Percentiles rank a stretch among this genome's conserved stretches.
Conservation (phyloP, 177 flowering plant genomes). For the Vitis hybrid region DNA sequence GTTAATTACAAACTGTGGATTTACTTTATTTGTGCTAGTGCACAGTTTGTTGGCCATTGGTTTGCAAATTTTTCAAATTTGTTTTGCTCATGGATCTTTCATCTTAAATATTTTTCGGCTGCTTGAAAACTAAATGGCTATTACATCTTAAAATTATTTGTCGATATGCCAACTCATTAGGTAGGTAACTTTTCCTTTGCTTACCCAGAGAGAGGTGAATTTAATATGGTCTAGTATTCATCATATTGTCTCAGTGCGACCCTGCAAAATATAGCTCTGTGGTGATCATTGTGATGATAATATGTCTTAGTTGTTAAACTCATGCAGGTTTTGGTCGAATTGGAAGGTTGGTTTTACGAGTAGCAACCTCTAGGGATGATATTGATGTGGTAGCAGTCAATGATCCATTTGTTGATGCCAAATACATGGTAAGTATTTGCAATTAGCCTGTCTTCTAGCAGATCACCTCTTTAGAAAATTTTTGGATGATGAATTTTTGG, state of each 20-base stretch:
- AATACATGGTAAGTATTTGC: conserved; percentile 75
- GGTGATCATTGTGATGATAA: not conserved
- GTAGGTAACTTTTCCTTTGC: too few relatives aligned
- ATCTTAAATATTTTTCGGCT: too few relatives aligned
- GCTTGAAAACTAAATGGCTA: too few relatives aligned
- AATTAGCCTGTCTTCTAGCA: not conserved
- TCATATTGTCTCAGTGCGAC: not conserved
- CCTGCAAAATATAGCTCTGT: not conserved
- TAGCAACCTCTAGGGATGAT: conserved; percentile 82
- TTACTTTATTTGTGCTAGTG: too few relatives aligned
- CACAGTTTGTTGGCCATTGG: too few relatives aligned
- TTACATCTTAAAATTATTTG: too few relatives aligned
- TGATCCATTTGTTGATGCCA: conserved; percentile 92
- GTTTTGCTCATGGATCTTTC: too few relatives aligned
- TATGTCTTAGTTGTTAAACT: not conserved
- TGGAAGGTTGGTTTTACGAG: conserved; percentile 84
- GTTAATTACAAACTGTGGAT: too few relatives aligned
- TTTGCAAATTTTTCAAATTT: too few relatives aligned
- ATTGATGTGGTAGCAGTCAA: conserved; percentile 92
- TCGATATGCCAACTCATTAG: too few relatives aligned
- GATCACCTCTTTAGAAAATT: not conserved
- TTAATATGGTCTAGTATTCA: too few relatives aligned
- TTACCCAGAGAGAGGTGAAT: too few relatives aligned
- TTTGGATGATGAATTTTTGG: not conserved
- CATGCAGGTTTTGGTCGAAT: conserved; percentile 95